Evolutionary conservation across 176 grass and related monocot species (phyloP).

Genomic region (Rhynchospora tenuis): DNA sequence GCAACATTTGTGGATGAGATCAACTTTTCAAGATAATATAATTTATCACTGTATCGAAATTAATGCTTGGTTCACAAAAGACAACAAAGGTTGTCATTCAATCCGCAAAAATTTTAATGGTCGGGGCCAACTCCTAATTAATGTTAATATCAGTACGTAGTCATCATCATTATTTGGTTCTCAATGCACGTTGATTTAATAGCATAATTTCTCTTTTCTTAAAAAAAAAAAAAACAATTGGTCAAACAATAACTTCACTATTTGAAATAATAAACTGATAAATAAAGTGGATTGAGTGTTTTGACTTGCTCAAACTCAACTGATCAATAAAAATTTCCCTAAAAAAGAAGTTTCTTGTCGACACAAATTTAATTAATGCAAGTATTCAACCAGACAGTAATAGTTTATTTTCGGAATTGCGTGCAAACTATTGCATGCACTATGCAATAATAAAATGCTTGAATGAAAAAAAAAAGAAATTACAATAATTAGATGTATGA

Average conservation of each 20-base stretch:
- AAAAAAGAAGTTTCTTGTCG: not conserved
- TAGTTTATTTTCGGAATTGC: not conserved
- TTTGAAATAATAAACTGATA: not conserved
- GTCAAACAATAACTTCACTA: not conserved
- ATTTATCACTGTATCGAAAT: too few species aligned
- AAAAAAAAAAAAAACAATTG: not conserved
- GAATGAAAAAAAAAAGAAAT: not conserved
- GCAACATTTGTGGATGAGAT: too few species aligned
- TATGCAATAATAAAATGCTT: not conserved
- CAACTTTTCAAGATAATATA: too few species aligned
- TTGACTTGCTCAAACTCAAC: not conserved
- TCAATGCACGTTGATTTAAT: not conserved
- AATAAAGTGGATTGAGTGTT: not conserved
- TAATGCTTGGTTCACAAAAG: not conserved
- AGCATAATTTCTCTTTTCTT: not conserved
- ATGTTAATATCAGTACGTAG: not conserved
- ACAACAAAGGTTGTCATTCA: not conserved
- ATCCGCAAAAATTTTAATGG: not conserved
- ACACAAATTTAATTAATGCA: not conserved
- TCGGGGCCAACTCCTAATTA: not conserved
- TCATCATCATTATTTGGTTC: not conserved
- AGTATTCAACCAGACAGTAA: not conserved
- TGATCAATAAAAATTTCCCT: not conserved
- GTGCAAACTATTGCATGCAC: not conserved
- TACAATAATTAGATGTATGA: not conserved